phyloP scores from a whole-genome alignment of 176 grass and related monocot genomes.

The Oropetium thomaeum region DNA sequence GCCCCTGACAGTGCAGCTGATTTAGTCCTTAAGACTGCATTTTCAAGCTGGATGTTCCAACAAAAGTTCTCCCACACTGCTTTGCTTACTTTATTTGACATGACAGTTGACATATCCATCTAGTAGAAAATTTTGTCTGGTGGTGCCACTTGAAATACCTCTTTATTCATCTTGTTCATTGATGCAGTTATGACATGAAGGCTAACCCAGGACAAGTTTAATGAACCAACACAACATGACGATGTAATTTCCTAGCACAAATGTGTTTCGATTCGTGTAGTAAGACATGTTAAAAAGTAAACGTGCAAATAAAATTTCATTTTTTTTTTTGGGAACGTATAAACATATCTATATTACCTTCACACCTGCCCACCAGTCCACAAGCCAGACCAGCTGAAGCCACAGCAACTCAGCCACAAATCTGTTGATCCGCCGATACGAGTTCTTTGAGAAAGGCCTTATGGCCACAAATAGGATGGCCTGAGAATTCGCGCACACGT shows the following conservation, averaged over 20 bases:
- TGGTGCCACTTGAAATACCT: neutral
- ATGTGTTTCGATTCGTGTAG: neutral
- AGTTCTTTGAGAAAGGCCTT: slow-evolving; percentile 70
- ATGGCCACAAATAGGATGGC: slow-evolving; percentile 60
- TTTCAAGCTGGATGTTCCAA: neutral
- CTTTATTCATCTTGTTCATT: neutral
- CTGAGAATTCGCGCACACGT: slow-evolving; percentile 22
- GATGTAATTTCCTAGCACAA: neutral
- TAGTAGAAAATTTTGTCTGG: neutral
- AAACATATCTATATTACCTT: slow-evolving; percentile 58
- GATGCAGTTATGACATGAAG: neutral
- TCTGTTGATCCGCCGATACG: slow-evolving; percentile 68
- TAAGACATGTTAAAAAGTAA: neutral
- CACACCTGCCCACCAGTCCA: slow-evolving; percentile 97
- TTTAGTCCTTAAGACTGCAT: neutral
- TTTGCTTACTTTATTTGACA: neutral
- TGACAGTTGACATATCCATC: neutral
- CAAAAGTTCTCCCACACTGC: neutral
- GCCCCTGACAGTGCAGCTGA: no score
- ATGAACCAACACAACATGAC: neutral
- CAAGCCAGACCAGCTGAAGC: slow-evolving; percentile 93
- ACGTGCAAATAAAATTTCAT: neutral
- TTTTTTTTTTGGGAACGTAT: no score
- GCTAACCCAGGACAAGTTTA: neutral
- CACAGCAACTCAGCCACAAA: slow-evolving; percentile 76